Evolutionary conservation across 2,329 filamentous ascomycete species (phyloP), one percentile per base, ranked within the genome.

Genomic region (Alternaria sp.): DNA sequence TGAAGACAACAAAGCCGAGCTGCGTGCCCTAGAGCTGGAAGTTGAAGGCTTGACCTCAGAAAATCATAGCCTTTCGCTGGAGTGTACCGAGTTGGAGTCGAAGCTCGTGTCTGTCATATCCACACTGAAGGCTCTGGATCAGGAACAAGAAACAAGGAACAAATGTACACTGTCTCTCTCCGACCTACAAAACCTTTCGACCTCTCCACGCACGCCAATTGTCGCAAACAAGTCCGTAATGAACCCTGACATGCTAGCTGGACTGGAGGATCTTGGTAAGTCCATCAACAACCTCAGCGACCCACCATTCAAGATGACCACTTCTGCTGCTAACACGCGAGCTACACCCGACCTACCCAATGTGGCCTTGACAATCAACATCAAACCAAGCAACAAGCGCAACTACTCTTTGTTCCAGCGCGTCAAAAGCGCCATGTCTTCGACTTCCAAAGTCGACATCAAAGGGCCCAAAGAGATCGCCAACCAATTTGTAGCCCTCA

Each of bases 331-430:
- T 11, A 17, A 52, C 12, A 21, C 21, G 30, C 49, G 11, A 21
- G 19, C 28, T 17, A 52, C 28, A n/a, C 1, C 28, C 49, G 26
- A 15, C 3, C 43, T 40, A 9, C 62, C 51, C 45, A 57, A 57
- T 2, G 17, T 63, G n/a, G 50, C 55, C 25, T 43, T 71, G 11
- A 61, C 51, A 11, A 66, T 70, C 57, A 67, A 61, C 21, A 54
- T 70, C 32, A 54, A 57, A 7, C 21, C 61, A 4, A 28, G 26
- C 9, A 59, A 66, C 4, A 56, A 32, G 6, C 49, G 54, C 1
- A 65, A 59, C 11, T 57, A 61, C 44, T 54, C 45, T 10, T 36
- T 70, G 5, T 52, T 73, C 6, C 46, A 62, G 12, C 63, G 60
- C 12, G 45, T 67, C 10, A 46, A 63, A 11, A 26, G 61, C 4